Base-by-base conservation (phyloP, 2,329 filamentous ascomycete species). In the Escovopsis weberi region DNA sequence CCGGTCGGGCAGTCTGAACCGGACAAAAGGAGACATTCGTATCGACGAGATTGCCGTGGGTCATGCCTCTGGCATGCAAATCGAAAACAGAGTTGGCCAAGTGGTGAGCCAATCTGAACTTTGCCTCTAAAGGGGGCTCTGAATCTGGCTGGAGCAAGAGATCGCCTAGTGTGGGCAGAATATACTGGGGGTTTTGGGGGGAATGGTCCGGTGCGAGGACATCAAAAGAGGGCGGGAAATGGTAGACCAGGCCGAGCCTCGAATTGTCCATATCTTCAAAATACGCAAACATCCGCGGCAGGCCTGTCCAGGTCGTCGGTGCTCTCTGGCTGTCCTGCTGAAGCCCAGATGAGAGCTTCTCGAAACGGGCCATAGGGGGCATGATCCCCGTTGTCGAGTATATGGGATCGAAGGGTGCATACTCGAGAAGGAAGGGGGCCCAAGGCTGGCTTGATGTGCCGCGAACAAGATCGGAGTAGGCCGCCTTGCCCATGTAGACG, bases 71-170 rank as follows among this genome's bases (percentile, higher is more conserved):
- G 2, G 73, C 70, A 54, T 88, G 83, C 57, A 88, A 67, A 49
- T 82, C 79, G 53, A 83, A 84, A 32, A 88, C 70, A 4, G 82
- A 82, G 48, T 79, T 80, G 30, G 75, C 75, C 3, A 88, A 66
- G 49, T 85, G 84, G 42, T 82, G 71, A 4, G 83, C 83, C 40
- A 89, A 67, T 12, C 79, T 73, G 53, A 86, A 88, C 52, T 85
- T 84, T 45, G 80, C 78, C 60, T 89, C 84, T 1, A 88, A 65
- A 33, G 74, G 73, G 0, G 81, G 82, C 52, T 82, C 76, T 33
- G 70, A 72, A 40, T 67, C 66, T 1, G 69, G 65, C 12, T 63
- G 58, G 2, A 60, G 61, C 0, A 81, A 64, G 10, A 81, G 63
- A 42, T 78, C 67, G 12, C 63, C 60, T 6, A 81, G 57, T 0